Conservation (phyloP, 2,329 filamentous ascomycete genomes). For the Botryotinia globosa region DNA sequence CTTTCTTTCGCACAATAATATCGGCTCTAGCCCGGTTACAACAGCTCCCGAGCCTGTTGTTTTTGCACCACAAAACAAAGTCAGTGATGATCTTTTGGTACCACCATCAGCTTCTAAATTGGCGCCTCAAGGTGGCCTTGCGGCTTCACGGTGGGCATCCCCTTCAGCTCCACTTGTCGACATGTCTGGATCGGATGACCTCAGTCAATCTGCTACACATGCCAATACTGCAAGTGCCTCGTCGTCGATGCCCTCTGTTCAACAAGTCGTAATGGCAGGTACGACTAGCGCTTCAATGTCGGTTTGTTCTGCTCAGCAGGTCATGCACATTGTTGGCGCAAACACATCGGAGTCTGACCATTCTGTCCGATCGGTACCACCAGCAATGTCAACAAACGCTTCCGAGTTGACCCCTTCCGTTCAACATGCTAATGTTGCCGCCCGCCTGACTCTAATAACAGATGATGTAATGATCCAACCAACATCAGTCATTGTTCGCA, state of each 20-base stretch:
- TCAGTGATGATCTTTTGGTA: neutral
- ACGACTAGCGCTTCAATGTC: neutral
- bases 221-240: neutral
- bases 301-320: neutral
- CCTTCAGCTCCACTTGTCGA: neutral
- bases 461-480: neutral
- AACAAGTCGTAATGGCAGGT: neutral
- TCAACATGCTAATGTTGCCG: neutral
- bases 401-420: neutral
- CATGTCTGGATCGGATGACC: neutral
- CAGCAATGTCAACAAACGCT: neutral
- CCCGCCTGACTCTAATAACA: neutral
- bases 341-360: neutral
- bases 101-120: neutral
- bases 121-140: conserved; percentile 1
- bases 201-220: neutral
- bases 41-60: neutral
- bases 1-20: conserved; percentile 7
- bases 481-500: neutral
- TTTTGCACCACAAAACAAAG: neutral
- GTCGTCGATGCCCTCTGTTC: neutral
- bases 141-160: neutral
- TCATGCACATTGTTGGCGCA: too few relatives aligned
- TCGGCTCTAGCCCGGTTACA: neutral
- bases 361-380: neutral